phyloP scores from a whole-genome alignment of 2,329 filamentous ascomycete species.

The Fusarium paranaense region DNA sequence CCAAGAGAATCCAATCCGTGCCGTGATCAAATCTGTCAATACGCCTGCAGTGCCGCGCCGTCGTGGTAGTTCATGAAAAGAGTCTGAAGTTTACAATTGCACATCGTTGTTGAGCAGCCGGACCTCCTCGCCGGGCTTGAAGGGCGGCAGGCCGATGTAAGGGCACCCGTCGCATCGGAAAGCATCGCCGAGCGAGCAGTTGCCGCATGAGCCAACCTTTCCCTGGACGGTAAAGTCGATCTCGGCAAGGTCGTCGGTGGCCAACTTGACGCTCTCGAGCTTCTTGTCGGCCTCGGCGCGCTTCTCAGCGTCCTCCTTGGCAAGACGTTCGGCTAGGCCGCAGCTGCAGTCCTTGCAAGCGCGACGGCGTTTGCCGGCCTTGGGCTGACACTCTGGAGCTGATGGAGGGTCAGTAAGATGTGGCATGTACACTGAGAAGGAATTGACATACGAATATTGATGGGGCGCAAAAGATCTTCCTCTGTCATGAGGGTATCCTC shows the following conservation, averaged over 20 bases:
- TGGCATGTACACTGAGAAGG: background rate
- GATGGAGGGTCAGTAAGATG: slow-evolving; percentile 19
- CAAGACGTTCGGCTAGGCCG: slow-evolving; percentile 85
- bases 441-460: slow-evolving; percentile 79
- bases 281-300: slow-evolving; percentile 73
- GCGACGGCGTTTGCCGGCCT: slow-evolving; percentile 87
- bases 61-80: slow-evolving; percentile 25
- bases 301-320: slow-evolving; percentile 84
- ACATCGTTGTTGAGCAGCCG: slow-evolving; percentile 86
- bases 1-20: slow-evolving; percentile 31
- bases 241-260: slow-evolving; percentile 81
- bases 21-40: slow-evolving; percentile 35
- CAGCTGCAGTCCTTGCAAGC: slow-evolving; percentile 99
- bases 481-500: slow-evolving; percentile 89
- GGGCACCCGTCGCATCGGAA: slow-evolving; percentile 80
- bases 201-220: slow-evolving; percentile 94
- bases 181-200: slow-evolving; percentile 93
- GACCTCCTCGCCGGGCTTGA: slow-evolving; percentile 97
- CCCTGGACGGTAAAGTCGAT: slow-evolving; percentile 98
- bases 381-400: slow-evolving; percentile 88
- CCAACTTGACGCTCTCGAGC: slow-evolving; percentile 78
- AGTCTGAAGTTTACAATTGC: slow-evolving; percentile 70
- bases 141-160: slow-evolving; percentile 92
- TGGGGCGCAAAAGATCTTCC: slow-evolving; percentile 81
- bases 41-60: slow-evolving; percentile 41